Conservation (phyloP, 495 filamentous ascomycete species). For the Bacidia rubella region DNA sequence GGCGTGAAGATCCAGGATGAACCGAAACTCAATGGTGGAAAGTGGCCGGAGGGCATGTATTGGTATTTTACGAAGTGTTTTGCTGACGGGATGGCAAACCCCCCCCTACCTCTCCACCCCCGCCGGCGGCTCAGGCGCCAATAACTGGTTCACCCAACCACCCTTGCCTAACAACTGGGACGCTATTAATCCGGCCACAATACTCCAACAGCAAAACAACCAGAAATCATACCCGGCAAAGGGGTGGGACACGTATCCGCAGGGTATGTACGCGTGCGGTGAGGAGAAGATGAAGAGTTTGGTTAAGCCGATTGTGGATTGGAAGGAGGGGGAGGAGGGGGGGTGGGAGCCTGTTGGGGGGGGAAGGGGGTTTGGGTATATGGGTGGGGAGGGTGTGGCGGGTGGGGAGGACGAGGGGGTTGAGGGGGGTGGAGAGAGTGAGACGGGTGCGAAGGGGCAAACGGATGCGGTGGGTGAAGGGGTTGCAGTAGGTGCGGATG, state of each 20-base stretch:
- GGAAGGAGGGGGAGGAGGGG: constrained; percentile 9
- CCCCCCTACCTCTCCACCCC: background rate
- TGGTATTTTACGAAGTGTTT: constrained; percentile 22
- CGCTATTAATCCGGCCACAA: constrained; percentile 10
- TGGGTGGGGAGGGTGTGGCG: background rate
- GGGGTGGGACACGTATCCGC: constrained; percentile 13
- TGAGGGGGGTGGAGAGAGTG: background rate
- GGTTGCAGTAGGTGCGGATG: too few relatives aligned
- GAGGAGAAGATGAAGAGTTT: background rate
- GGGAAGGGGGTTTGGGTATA: constrained; percentile 8
- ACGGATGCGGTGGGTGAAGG: too few relatives aligned
- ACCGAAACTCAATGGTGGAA: background rate
- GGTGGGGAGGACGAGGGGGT: background rate
- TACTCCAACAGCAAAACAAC: constrained; percentile 14
- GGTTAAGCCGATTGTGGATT: constrained; percentile 10
- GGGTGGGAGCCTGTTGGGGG: constrained; percentile 17
- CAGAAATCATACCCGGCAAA: constrained; percentile 11
- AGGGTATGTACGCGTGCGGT: background rate
- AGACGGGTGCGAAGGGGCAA: background rate
- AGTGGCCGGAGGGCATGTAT: constrained; percentile 8
- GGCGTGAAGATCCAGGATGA: background rate
- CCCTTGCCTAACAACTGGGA: constrained; percentile 10
- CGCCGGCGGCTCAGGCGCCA: background rate
- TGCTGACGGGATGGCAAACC: constrained; percentile 6
- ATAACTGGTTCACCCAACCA: constrained; percentile 18